Evolutionary conservation across 805 yeast species (phyloP), one percentile per base, ranked within the genome.

Genomic region (Danielia reshetovae): DNA sequence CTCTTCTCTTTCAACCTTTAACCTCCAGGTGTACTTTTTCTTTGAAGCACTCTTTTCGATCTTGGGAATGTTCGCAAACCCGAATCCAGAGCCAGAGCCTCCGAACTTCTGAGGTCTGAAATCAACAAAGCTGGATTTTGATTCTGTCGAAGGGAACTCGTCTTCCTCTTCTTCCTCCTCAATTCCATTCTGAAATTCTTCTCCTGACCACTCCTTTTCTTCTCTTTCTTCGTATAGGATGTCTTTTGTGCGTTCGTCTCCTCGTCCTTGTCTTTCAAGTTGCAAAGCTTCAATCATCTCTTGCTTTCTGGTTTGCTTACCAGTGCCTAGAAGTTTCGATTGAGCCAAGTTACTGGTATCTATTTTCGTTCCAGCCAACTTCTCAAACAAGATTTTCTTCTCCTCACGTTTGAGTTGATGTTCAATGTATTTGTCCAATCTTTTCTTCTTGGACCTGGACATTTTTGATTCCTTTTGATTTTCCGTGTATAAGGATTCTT

Each of bases 341-440:
- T 93, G 80, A 17, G 76, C 79, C 43, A 87, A 65, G 9, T 77
- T 48, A 0, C 80, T 62, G 0, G 95, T 77, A 52, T 89, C 95
- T 30, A 90, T 72, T 37, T 72, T 70, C 2, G 85, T 76, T 18
- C 70, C 72, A 32, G 81, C 73, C 27, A 90, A 66, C 55, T 87
- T 88, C 44, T 81, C 79, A 27, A 90, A 64, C 35, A 90, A 65
- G 3, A 74, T 72, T 47, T 84, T 84, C 58, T 85, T 85, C 60
- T 90, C 97, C 56, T 90, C 95, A 53, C 94, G 68, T 51, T 82
- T 83, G 48, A 88, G 54, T 55, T 88, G 96, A 60, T 85, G 95
- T 39, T 88, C 95, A 24, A 90, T 87, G 58, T 87, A 90, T 59
- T 90, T 90, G 42, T 90, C 97, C 28, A 90, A 62, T 38, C 97